Percentiles rank a stretch among this genome's conserved stretches.
Evolutionary conservation across 345 rosid species (phyloP).

Genomic region (Hibiscus mutabilis): DNA sequence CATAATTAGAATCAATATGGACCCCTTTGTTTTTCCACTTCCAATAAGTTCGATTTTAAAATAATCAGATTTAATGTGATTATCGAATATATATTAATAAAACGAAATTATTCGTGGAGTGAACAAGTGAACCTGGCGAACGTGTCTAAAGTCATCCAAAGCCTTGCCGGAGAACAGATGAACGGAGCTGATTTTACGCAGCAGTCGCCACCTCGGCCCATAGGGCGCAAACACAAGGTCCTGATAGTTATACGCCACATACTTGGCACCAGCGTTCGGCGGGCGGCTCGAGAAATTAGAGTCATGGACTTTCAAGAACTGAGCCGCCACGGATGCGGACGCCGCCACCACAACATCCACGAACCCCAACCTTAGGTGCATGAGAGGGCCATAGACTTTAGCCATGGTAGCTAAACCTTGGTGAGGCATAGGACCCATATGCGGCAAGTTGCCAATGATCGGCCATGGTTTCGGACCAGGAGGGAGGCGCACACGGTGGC

Average conservation of each 20-base stretch:
- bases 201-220: conserved; percentile 81
- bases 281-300: conserved; percentile 86
- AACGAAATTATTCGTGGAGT: not conserved
- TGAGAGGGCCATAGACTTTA: conserved; percentile 58
- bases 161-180: conserved; percentile 91
- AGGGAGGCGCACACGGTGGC: conserved; percentile 40
- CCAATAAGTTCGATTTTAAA: too few relatives aligned
- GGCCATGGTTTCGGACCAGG: conserved; percentile 97
- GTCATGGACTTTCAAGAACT: conserved; percentile 70
- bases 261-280: conserved; percentile 81
- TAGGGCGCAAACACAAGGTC: conserved; percentile 94
- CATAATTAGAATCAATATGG: not conserved
- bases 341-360: conserved; percentile 78
- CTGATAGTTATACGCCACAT: conserved; percentile 81
- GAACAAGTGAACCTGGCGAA: conserved; percentile 54
- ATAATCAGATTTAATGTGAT: too few relatives aligned
- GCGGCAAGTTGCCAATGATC: conserved; percentile 75
- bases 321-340: conserved; percentile 76
- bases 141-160: conserved; percentile 60
- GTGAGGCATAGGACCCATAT: conserved; percentile 74
- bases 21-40: too few relatives aligned
- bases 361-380: conserved; percentile 69
- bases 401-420: conserved; percentile 55
- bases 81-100: too few relatives aligned
- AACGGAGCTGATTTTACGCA: conserved; percentile 69